Conservation (phyloP, 345 rosid genomes). For the Conringia planisiliqua region DNA sequence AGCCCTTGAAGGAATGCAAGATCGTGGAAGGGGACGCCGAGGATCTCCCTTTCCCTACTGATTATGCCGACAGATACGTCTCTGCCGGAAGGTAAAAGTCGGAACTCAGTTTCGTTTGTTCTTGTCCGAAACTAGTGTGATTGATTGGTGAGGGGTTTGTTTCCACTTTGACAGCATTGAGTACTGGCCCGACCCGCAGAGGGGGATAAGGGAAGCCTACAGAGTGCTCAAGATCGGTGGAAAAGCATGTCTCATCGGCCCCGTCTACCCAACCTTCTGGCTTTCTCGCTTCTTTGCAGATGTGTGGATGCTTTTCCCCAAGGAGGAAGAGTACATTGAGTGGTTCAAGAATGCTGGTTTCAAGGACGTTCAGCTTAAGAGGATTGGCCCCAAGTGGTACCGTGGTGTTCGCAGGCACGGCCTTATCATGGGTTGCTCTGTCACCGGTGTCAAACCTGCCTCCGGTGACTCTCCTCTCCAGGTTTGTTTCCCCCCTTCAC, state of each 20-base stretch:
- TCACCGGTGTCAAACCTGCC: conserved; percentile 90
- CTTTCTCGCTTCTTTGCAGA: conserved; percentile 96
- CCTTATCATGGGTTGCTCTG: conserved; percentile 97
- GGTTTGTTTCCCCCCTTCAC: conserved; percentile 37
- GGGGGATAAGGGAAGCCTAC: conserved; percentile 96
- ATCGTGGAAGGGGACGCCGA: conserved; percentile 95
- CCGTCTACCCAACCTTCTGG: conserved; percentile 96
- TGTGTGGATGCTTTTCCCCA: conserved; percentile 99
- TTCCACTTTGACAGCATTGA: conserved; percentile 55
- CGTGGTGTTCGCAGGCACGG: conserved; percentile 99
- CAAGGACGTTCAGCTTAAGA: conserved; percentile 80
- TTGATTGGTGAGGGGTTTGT: not conserved
- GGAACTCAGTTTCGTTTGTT: not conserved
- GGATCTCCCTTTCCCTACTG: conserved; percentile 83
- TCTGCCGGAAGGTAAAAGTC: conserved; percentile 83
- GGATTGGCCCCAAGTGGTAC: conserved; percentile 99
- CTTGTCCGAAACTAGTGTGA: too few species aligned
- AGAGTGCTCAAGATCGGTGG: conserved; percentile 91
- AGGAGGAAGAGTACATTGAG: conserved; percentile 97
- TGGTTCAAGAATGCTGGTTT: conserved; percentile 96
- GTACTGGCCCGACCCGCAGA: conserved; percentile 99
- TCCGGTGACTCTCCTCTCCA: conserved; percentile 98
- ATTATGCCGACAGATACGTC: conserved; percentile 91
- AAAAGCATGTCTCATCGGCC: conserved; percentile 91
- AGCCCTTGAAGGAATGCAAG: conserved; percentile 91